Conservation (phyloP, 1,284 basidiomycete species). For the Rhodotorula sp. region DNA sequence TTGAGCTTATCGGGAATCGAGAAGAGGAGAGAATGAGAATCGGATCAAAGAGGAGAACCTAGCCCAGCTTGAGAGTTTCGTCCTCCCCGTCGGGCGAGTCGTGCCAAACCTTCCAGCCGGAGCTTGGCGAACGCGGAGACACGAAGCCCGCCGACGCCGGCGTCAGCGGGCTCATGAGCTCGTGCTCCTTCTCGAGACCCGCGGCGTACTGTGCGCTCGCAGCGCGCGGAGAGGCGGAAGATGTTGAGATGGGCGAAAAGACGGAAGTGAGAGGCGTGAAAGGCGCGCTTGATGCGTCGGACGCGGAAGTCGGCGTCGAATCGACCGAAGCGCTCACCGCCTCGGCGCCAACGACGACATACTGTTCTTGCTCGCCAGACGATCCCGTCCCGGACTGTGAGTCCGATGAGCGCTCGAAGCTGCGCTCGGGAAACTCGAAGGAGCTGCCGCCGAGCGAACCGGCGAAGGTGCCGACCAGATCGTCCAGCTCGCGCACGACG, state of each 20-base stretch:
- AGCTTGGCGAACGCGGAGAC: neutral
- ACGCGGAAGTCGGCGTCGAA: no score
- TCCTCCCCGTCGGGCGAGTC: neutral
- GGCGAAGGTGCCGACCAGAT: neutral
- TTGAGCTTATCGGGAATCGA: no score
- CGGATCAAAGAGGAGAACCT: no score
- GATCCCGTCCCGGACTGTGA: no score
- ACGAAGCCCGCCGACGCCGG: slow-evolving; percentile 1
- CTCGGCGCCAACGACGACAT: no score
- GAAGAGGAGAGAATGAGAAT: neutral
- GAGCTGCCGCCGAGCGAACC: neutral
- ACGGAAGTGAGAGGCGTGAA: no score
- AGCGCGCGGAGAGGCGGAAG: no score
- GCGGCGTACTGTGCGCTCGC: no score
- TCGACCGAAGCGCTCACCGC: no score
- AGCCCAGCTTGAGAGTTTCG: neutral
- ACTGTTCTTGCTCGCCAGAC: no score
- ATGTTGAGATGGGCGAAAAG: no score
- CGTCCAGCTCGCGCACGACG: neutral
- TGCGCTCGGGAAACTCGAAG: slow-evolving; percentile 4
- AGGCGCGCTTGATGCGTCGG: no score
- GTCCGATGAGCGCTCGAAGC: neutral
- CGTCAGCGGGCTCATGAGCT: slow-evolving; percentile 4
- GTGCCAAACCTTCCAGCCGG: neutral
- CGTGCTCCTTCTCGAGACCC: neutral